Base-by-base conservation (phyloP, 2,329 filamentous ascomycete genomes). In the Stemphylium lycopersici region DNA sequence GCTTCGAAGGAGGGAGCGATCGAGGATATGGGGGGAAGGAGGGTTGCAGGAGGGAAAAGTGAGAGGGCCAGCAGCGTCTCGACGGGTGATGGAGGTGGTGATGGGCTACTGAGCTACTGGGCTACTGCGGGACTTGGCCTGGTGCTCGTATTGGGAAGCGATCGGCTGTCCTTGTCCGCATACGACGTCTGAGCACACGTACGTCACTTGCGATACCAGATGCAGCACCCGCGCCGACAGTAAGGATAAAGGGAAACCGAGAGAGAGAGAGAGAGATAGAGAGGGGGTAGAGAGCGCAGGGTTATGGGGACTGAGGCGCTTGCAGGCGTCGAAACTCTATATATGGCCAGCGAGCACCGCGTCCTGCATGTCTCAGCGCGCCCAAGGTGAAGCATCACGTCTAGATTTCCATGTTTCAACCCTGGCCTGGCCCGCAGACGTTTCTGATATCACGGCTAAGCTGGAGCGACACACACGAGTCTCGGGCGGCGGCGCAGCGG, bases 1-100 rank as follows among this genome's bases (percentile, higher is more conserved):
- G 72, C 65, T 65, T 58, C 61, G 69, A 73, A 74, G 67, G 72
- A 74, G 67, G 68, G 68, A 73, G 73, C 70, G 70, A 71, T 69
- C 48, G 68, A 58, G 60, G 52, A 40, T 24, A 29, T 18, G 60
- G 65, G 62, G 62, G 63, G 51, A 62, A 61, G 56, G 56, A 61
- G 52, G 62, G 55, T 58, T 60, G 48, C 54, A 39, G 53, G 46
- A 47, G 53, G 36, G 34, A 51, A 47, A 44, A 54, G 53, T 49
- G 51, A 48, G 54, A 59, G 59, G 59, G 57, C 54, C 50, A 56
- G 57, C 55, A 58, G 59, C 34, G 51, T 50, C 26, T 29, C 42
- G 50, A 55, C 56, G 58, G 50, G 58, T 37, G 60, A 45, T 55
- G 47, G 31, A 51, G 52, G 47, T 55, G 52, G 48, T 55, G 52